phyloP scores from a whole-genome alignment of 2,329 filamentous ascomycete species.

The Nigrograna mackinnonii region DNA sequence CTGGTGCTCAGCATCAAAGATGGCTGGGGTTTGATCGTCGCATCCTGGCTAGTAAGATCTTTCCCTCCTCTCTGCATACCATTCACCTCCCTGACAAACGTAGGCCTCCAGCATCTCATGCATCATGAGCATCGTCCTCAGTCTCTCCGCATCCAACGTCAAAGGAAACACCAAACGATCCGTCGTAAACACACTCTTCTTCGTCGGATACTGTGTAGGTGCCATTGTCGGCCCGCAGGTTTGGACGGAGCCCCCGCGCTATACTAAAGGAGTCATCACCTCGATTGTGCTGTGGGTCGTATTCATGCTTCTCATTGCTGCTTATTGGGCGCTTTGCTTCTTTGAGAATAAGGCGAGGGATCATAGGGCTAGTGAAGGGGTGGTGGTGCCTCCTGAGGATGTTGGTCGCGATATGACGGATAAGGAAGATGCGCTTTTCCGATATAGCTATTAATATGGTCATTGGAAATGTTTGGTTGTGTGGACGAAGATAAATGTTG shows the following conservation, averaged over 20 bases:
- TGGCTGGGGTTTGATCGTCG: neutral
- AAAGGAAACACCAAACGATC: neutral
- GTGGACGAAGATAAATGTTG: too few relatives aligned
- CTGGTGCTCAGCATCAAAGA: neutral
- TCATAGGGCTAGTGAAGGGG: neutral
- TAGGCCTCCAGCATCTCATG: neutral
- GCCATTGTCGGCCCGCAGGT: neutral
- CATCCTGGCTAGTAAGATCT: neutral
- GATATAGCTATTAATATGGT: neutral
- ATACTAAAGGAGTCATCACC: neutral
- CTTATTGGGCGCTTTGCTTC: neutral
- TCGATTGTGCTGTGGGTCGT: neutral
- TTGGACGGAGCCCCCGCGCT: neutral
- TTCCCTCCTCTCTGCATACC: too few relatives aligned
- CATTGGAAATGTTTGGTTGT: too few relatives aligned
- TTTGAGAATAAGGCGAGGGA: neutral
- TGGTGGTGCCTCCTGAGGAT: neutral
- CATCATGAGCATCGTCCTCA: neutral
- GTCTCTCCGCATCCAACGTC: neutral
- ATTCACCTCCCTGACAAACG: too few relatives aligned
- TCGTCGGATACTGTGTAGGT: neutral
- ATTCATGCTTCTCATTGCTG: neutral
- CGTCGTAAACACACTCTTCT: neutral
- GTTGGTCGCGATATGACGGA: neutral
- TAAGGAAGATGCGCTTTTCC: neutral